Evolutionary conservation across 805 yeast species (phyloP).

Genomic region (Wickerhamomyces chaumierensis): DNA sequence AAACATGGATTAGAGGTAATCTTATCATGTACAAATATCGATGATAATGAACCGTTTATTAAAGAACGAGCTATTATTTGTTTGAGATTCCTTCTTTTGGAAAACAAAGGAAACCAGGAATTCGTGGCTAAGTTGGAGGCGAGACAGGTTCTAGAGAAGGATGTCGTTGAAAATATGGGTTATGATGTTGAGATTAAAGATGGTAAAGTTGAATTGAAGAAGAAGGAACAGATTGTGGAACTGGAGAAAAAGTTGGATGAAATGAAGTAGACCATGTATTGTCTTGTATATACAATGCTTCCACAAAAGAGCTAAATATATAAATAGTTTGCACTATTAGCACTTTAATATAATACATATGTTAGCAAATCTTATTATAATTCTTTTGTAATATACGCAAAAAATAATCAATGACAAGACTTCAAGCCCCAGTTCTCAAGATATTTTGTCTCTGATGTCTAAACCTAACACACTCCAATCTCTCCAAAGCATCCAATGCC

Average conservation of each 20-base stretch:
- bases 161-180: constrained; percentile 59
- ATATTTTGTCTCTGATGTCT: constrained; percentile 80
- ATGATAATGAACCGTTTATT: constrained; percentile 78
- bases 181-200: constrained; percentile 61
- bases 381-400: too few species aligned
- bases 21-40: constrained; percentile 74
- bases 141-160: constrained; percentile 46
- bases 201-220: constrained; percentile 55
- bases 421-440: constrained; percentile 32
- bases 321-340: too few species aligned
- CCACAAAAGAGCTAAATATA: too few species aligned
- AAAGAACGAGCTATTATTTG: constrained; percentile 80
- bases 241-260: neutral
- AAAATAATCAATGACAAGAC: too few species aligned
- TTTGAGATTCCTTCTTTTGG: constrained; percentile 51
- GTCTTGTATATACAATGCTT: too few species aligned
- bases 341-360: too few species aligned
- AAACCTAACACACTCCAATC: constrained; percentile 79
- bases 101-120: constrained; percentile 60
- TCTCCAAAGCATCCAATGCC: constrained; percentile 71
- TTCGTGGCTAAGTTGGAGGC: constrained; percentile 77
- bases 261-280: too few species aligned
- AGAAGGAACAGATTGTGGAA: constrained; percentile 8
- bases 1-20: constrained; percentile 60
- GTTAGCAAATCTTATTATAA: too few species aligned